Conservation (phyloP, 2,329 filamentous ascomycete genomes). For the Venturia effusa region DNA sequence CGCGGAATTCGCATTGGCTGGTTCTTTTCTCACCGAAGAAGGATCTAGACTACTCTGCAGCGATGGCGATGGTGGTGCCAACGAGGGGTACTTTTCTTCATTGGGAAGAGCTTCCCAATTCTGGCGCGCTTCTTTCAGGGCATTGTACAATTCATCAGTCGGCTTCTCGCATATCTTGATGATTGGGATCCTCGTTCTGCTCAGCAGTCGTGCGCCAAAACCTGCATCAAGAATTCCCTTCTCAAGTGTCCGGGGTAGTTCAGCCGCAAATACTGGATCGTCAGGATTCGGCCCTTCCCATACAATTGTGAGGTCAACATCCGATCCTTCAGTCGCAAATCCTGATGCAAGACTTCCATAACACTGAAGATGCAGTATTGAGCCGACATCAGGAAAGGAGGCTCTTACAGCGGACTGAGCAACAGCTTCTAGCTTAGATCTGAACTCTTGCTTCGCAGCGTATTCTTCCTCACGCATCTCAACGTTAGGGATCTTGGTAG, state of each 20-base stretch:
- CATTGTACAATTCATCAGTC: conserved; percentile 45
- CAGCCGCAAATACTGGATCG: conserved; percentile 39
- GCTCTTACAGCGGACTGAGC: conserved; percentile 49
- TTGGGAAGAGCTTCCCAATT: conserved; percentile 57
- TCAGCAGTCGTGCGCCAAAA: conserved; percentile 65
- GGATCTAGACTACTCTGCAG: not conserved
- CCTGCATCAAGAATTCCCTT: conserved; percentile 61
- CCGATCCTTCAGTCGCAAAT: conserved; percentile 77
- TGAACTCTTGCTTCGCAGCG: conserved; percentile 60
- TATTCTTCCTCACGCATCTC: conserved; percentile 56
- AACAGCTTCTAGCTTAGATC: conserved; percentile 51
- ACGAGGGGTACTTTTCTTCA: conserved; percentile 30
- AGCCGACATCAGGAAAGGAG: conserved; percentile 39
- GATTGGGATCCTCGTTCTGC: conserved; percentile 72
- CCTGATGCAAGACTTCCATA: conserved; percentile 78
- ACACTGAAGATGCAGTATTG: conserved; percentile 56
- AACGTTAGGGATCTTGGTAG: conserved; percentile 42
- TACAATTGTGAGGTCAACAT: conserved; percentile 78
- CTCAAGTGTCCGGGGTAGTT: conserved; percentile 59
- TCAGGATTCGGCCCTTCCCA: conserved; percentile 39
- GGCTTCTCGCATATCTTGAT: conserved; percentile 76
- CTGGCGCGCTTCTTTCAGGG: conserved; percentile 52
- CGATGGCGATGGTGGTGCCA: conserved; percentile 11
- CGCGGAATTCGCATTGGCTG: not conserved
- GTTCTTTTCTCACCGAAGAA: not conserved